Percentiles rank a stretch among this genome's conserved stretches.
These are phyloP conservation scores for Mortierella sp. DNA, from an alignment of 371 early-diverging fungal genomes.

Conservation along the genomic window DNA sequence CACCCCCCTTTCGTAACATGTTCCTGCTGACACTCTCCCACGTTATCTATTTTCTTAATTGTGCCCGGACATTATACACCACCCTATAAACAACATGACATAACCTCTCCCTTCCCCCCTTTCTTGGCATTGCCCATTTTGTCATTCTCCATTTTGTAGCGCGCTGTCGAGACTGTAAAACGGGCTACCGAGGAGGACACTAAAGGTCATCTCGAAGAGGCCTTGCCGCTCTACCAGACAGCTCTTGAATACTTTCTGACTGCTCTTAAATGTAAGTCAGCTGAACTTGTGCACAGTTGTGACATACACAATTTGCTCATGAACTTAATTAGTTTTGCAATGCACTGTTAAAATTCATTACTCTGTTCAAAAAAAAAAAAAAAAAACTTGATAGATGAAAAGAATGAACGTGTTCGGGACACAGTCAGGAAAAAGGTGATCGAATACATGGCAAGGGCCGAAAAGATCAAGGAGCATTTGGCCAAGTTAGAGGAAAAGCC, in stretches of 20 bases:
- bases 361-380: background rate
- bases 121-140: conserved; percentile 3
- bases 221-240: conserved; percentile 88
- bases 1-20: background rate
- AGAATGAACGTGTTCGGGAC: conserved; percentile 89
- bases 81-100: too few relatives aligned
- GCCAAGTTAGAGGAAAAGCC: conserved; percentile 76
- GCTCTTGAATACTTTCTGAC: conserved; percentile 94
- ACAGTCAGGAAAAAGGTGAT: conserved; percentile 90
- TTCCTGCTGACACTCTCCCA: conserved; percentile 4
- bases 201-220: conserved; percentile 92
- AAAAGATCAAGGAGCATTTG: conserved; percentile 91
- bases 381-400: conserved; percentile 81
- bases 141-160: too few relatives aligned
- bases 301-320: background rate
- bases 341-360: background rate
- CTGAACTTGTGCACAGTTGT: too few relatives aligned
- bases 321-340: background rate
- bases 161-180: conserved; percentile 90
- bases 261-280: conserved; percentile 92
- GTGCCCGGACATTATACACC: conserved; percentile 4
- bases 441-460: conserved; percentile 95
- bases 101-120: background rate
- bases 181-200: conserved; percentile 95
- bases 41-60: background rate